Base-by-base conservation (phyloP, 768 basidiomycete genomes). In the Coprinopsis cinerea region DNA sequence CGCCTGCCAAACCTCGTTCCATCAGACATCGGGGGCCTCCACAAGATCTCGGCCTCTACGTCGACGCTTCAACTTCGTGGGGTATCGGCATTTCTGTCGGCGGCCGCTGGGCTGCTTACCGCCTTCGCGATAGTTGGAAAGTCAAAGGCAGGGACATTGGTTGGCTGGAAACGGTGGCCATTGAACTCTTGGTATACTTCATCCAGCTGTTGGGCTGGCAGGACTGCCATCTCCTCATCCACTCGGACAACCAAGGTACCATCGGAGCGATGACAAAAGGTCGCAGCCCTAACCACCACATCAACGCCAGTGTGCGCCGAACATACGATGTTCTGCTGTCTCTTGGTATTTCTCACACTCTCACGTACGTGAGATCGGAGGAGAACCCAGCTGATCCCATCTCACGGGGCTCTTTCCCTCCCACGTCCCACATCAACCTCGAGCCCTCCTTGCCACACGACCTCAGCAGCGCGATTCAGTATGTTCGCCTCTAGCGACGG, bases 21-120 rank as follows among this genome's bases (percentile, higher is more conserved):
- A 23, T 51, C 34, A 3, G 14, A 10, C n/a, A 23, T 18, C 32
- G 11, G 0, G 56, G 55, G 2, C 47, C 53, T 2, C 22, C 48
- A 1, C n/a, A 41, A 7, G 58, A 67, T 27, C 45, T 61, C 3
- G 49, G 51, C 0, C 56, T 72, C 18, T 68, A 30, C 40, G 67
- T 70, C 6, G 59, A 67, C 49, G 58, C 60, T 28, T 71, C 67
- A 0, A 73, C 69, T 0, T 58, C 55, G 0, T 73, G 65, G 64
- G 73, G 73, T 9, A 65, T 75, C 25, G 71, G 74, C 1, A 26
- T 73, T 3, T 25, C 66, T 4, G 37, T 64, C 7, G 54, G 53
- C 0, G 44, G 42, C 1, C 18, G 28, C 1, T 75, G 69, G 69
- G 62, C 55, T 9, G 61, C 64, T 0, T 71, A 59, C 57, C 36